phyloP scores from a whole-genome alignment of 257 asterid genomes.

The Echites panduratus region DNA sequence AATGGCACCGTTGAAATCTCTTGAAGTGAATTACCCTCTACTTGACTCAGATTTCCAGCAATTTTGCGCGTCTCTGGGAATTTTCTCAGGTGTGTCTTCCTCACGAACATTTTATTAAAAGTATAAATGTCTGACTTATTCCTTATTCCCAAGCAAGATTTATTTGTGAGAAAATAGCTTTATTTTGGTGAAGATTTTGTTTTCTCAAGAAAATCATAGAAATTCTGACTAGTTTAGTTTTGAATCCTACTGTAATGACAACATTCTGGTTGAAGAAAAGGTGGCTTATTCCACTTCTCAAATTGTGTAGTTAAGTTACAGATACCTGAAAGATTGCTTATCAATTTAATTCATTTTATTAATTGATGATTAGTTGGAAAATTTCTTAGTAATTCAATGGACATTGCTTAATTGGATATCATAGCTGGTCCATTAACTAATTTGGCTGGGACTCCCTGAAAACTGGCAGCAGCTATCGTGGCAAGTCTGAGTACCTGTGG shows the following conservation, averaged over 20 bases:
- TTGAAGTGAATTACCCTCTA: constrained; percentile 53
- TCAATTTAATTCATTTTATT: background rate
- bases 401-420: background rate
- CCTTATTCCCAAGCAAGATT: background rate
- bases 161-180: background rate
- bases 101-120: background rate
- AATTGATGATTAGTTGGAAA: background rate
- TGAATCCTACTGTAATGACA: background rate
- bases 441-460: background rate
- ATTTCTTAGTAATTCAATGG: background rate
- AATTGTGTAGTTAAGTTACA: background rate
- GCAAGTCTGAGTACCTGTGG: background rate
- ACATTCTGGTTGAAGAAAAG: background rate
- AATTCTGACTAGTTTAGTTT: background rate
- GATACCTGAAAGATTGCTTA: background rate
- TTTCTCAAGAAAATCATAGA: background rate
- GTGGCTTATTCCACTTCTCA: background rate
- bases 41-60: constrained; percentile 51
- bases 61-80: constrained; percentile 66
- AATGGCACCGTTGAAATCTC: constrained; percentile 58
- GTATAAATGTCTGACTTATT: background rate
- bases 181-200: background rate
- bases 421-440: background rate
- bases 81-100: constrained; percentile 51
- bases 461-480: background rate